Percentiles rank a stretch among this genome's conserved stretches.
These are phyloP conservation scores for Eucalyptus viminalis DNA, from an alignment of 345 rosid genomes.

Conservation along the genomic window DNA sequence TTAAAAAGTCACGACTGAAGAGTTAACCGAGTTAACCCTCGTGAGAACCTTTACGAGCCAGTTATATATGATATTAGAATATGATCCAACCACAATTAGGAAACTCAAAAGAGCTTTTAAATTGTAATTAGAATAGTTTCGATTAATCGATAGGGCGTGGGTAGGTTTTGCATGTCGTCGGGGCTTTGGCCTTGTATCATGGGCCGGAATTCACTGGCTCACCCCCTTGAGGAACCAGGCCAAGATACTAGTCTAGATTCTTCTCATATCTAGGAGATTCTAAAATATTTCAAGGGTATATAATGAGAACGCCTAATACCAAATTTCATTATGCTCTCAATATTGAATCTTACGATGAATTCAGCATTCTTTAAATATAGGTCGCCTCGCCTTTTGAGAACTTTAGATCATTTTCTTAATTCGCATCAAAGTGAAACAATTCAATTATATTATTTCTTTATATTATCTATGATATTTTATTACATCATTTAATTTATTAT, in stretches of 20 bases:
- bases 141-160: background rate
- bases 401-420: background rate
- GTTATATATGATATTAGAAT: background rate
- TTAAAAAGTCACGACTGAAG: background rate
- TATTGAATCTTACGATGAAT: background rate
- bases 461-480: background rate
- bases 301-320: background rate
- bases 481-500: background rate
- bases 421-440: no score
- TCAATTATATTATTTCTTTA: no score
- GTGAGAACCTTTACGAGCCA: background rate
- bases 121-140: no score
- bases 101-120: background rate
- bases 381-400: background rate
- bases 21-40: background rate
- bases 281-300: no score
- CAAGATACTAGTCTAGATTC: background rate
- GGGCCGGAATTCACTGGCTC: background rate
- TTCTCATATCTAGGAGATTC: background rate
- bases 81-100: background rate
- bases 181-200: background rate
- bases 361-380: no score
- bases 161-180: background rate
- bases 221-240: background rate
- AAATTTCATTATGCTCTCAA: background rate